A percentile compares a stretch with the other conserved stretches of the same genome.
These are phyloP conservation scores for Ogataea neopini DNA, from an alignment of 805 yeast genomes.

Conservation along the genomic window DNA sequence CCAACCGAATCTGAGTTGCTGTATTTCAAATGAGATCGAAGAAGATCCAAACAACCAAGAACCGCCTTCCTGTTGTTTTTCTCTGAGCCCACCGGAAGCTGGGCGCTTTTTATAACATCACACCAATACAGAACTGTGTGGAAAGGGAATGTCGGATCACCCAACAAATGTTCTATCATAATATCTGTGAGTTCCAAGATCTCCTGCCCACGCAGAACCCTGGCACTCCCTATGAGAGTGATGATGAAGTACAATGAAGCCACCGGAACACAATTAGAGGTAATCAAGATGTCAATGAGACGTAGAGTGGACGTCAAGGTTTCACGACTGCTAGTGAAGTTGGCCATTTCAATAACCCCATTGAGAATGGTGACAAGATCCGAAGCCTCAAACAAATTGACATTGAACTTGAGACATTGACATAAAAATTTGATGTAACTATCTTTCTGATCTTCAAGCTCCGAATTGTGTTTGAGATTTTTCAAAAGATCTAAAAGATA, in stretches of 20 bases:
- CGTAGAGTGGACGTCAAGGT: constrained; percentile 19
- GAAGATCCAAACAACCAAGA: constrained; percentile 23
- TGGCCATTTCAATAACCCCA: constrained; percentile 16
- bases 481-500: constrained; percentile 16
- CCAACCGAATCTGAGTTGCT: background rate
- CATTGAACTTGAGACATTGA: constrained; percentile 26
- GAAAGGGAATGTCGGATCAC: constrained; percentile 12
- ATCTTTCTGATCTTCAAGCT: constrained; percentile 14
- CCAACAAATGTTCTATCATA: constrained; percentile 17
- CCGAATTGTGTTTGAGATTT: constrained; percentile 2
- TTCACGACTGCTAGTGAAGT: constrained; percentile 11
- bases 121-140: constrained; percentile 18
- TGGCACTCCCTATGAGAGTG: constrained; percentile 19
- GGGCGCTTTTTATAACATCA: constrained; percentile 20
- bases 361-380: constrained; percentile 13
- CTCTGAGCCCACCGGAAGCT: background rate
- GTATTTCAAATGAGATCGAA: constrained; percentile 17
- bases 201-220: constrained; percentile 11
- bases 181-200: constrained; percentile 10
- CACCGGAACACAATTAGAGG: constrained; percentile 20
- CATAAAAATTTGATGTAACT: constrained; percentile 18
- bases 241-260: constrained; percentile 14
- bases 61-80: constrained; percentile 15
- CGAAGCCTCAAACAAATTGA: constrained; percentile 19
- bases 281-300: constrained; percentile 16